A percentile compares a stretch with the other conserved stretches of the same genome.
Evolutionary conservation across 2,329 filamentous ascomycete species (phyloP).

Genomic region (Parasarocladium wereldwijsianum): DNA sequence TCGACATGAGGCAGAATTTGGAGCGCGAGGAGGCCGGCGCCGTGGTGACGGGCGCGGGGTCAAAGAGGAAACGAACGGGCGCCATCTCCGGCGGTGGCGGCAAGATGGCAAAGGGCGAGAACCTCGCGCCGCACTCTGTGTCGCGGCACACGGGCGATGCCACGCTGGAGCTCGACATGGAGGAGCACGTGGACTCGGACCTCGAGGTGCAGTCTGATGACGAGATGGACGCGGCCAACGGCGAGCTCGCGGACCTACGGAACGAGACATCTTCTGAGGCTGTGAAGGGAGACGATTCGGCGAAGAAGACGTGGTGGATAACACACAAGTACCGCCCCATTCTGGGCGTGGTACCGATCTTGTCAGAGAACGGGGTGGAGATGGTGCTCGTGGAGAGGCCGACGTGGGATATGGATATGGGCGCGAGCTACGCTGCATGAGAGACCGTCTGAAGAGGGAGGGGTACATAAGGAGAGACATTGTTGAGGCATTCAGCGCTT

Average conservation of each 20-base stretch:
- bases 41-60: conserved; percentile 20
- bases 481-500: no score
- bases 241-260: conserved; percentile 20
- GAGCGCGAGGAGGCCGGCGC: conserved; percentile 9
- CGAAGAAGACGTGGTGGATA: conserved; percentile 46
- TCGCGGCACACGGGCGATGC: conserved; percentile 24
- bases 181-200: conserved; percentile 20
- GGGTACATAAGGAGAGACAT: no score
- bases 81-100: conserved; percentile 36
- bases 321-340: conserved; percentile 94
- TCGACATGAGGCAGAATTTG: conserved; percentile 66
- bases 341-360: conserved; percentile 49
- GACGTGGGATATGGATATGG: conserved; percentile 65
- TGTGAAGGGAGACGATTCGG: not conserved
- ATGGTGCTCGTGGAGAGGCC: conserved; percentile 82
- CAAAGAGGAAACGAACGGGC: conserved; percentile 39
- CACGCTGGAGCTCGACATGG: conserved; percentile 23
- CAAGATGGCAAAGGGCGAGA: conserved; percentile 32
- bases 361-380: conserved; percentile 39
- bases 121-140: conserved; percentile 28
- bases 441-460: no score
- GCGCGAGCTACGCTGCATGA: conserved; percentile 55
- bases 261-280: not conserved
- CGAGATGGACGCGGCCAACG: conserved; percentile 18
- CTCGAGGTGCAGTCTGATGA: conserved; percentile 22